Percentiles rank a stretch among this genome's conserved stretches.
Evolutionary conservation across 176 grass and related monocot species (phyloP).

Genomic region (Eleusine coracana): DNA sequence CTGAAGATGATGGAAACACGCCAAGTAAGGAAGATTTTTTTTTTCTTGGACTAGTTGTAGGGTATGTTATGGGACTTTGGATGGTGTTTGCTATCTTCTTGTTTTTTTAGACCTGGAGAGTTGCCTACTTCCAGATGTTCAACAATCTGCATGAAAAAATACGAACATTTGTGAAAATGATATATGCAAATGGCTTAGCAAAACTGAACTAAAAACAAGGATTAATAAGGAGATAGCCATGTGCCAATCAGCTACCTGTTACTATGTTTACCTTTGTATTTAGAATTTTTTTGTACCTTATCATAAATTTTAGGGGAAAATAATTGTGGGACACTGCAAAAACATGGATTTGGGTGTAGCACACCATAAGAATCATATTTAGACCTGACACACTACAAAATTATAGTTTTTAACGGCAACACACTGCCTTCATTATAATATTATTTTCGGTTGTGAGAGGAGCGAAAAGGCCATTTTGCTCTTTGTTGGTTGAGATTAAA

Average conservation of each 20-base stretch:
- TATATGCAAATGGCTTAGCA: background rate
- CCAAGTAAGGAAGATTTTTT: background rate
- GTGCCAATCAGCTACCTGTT: background rate
- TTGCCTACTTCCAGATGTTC: conserved; percentile 23
- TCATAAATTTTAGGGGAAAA: no score
- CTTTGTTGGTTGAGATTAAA: no score
- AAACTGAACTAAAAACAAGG: background rate
- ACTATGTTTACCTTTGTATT: background rate
- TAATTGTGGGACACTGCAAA: no score
- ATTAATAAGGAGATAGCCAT: background rate
- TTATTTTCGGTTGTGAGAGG: no score
- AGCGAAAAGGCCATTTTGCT: no score
- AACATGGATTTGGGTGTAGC: no score
- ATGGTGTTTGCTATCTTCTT: conserved; percentile 12
- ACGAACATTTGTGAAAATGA: background rate
- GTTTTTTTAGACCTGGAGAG: conserved; percentile 18
- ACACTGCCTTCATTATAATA: no score
- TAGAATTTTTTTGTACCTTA: background rate
- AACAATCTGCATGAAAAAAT: background rate
- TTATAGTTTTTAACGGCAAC: no score
- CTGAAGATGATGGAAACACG: background rate
- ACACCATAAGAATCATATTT: no score
- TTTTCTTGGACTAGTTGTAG: conserved; percentile 11
- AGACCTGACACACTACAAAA: no score
- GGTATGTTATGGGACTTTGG: conserved; percentile 40